A percentile compares a stretch with the other conserved stretches of the same genome.
Evolutionary conservation across 768 basidiomycete genomes (phyloP).

Genomic region (Trametes punicea): DNA sequence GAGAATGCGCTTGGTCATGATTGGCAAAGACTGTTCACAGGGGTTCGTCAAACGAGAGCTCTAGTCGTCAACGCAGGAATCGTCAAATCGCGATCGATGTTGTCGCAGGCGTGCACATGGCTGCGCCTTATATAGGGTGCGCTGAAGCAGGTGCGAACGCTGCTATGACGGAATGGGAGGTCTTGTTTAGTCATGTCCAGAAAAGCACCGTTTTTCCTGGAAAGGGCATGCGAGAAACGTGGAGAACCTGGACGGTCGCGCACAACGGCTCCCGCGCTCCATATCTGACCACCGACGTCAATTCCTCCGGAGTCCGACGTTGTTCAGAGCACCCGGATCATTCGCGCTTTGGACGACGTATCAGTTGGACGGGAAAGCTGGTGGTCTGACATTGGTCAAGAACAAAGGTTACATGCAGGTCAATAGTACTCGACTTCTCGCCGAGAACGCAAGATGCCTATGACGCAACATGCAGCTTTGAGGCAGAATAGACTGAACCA

Average conservation of each 20-base stretch:
- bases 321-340: too few relatives aligned
- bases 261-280: neutral
- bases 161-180: neutral
- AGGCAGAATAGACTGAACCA: too few relatives aligned
- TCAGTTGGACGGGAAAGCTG: too few relatives aligned
- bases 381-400: too few relatives aligned
- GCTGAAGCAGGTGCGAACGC: neutral
- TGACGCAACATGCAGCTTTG: too few relatives aligned
- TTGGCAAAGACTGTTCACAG: neutral
- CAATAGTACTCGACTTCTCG: too few relatives aligned
- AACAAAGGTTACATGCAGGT: too few relatives aligned
- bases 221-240: neutral
- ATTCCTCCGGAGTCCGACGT: neutral
- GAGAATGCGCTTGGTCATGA: slow-evolving; percentile 42
- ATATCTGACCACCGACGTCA: neutral
- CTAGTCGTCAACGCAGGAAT: neutral
- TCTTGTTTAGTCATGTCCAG: neutral
- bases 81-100: neutral
- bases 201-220: neutral
- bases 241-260: too few relatives aligned
- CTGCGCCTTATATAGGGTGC: neutral
- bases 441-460: too few relatives aligned
- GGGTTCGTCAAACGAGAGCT: neutral
- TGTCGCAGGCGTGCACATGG: neutral
- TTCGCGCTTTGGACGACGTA: too few relatives aligned